phyloP scores from a whole-genome alignment of 1,139 yeast genomes.

The Citeromyces hawaiiensis region DNA sequence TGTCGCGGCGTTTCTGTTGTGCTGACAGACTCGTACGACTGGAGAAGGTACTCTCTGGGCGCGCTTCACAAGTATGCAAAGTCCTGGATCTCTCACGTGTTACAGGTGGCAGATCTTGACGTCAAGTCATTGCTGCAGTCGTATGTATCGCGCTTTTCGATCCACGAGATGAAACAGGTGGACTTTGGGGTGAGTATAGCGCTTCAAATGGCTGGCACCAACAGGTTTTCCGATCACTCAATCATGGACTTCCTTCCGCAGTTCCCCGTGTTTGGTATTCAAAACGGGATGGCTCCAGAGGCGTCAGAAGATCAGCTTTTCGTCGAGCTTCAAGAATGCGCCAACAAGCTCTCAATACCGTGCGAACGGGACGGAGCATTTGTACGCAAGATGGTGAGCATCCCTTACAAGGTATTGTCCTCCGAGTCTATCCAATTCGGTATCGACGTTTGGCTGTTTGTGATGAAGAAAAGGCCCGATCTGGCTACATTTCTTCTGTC shows the following conservation, averaged over 20 bases:
- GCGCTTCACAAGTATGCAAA: slow-evolving; percentile 46
- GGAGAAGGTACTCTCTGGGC: slow-evolving; percentile 61
- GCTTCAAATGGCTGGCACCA: slow-evolving; percentile 67
- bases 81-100: slow-evolving; percentile 47
- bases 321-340: not conserved
- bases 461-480: slow-evolving; percentile 55
- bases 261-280: not conserved
- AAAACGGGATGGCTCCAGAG: not conserved
- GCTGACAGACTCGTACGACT: slow-evolving; percentile 65
- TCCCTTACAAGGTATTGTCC: slow-evolving; percentile 61
- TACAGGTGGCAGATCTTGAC: slow-evolving; percentile 54
- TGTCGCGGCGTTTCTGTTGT: slow-evolving; percentile 46
- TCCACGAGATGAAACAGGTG: slow-evolving; percentile 15
- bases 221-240: not conserved
- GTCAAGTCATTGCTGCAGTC: slow-evolving; percentile 67
- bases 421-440: slow-evolving; percentile 53
- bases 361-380: not conserved
- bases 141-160: slow-evolving; percentile 27
- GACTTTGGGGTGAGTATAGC: slow-evolving; percentile 86
- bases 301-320: not conserved
- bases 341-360: not conserved
- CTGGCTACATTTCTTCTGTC: slow-evolving; percentile 50
- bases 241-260: not conserved
- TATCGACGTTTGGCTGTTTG: slow-evolving; percentile 67
- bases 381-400: slow-evolving; percentile 31